phyloP scores from a whole-genome alignment of 2,329 filamentous ascomycete genomes.

The Nemania sp. region DNA sequence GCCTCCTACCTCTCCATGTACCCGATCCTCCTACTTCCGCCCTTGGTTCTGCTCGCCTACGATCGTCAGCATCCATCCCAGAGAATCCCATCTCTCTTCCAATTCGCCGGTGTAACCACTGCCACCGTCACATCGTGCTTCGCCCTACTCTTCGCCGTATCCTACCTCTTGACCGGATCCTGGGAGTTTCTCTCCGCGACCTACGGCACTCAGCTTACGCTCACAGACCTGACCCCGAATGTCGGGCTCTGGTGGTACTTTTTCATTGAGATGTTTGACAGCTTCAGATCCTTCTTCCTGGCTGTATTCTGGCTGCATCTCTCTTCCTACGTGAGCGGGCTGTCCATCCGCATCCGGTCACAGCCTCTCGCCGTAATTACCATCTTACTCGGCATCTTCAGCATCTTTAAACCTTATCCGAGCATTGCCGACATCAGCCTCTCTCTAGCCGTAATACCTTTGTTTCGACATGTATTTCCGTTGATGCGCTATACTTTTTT shows the following conservation, averaged over 20 bases:
- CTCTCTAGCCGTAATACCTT: constrained; percentile 78
- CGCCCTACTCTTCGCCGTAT: constrained; percentile 69
- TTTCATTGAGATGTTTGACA: constrained; percentile 99
- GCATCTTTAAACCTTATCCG: constrained; percentile 96
- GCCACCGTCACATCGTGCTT: constrained; percentile 57
- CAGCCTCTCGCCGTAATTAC: constrained; percentile 87
- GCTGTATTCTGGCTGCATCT: constrained; percentile 98
- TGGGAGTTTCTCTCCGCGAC: constrained; percentile 89
- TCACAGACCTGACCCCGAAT: constrained; percentile 92
- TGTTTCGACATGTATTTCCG: constrained; percentile 91
- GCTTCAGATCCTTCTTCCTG: constrained; percentile 94
- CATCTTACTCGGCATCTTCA: constrained; percentile 84
- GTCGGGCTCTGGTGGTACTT: constrained; percentile 99
- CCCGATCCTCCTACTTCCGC: constrained; percentile 82
- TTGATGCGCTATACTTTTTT: constrained; percentile 94
- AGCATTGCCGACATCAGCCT: constrained; percentile 87
- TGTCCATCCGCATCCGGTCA: constrained; percentile 78
- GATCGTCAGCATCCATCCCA: constrained; percentile 58
- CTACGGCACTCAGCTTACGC: constrained; percentile 87
- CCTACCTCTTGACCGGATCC: constrained; percentile 74
- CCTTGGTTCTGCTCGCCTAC: constrained; percentile 78
- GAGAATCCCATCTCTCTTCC: constrained; percentile 40
- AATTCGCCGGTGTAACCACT: constrained; percentile 60
- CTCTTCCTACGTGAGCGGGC: constrained; percentile 81
- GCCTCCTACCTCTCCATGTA: constrained; percentile 93